Percentiles rank a stretch among this genome's conserved stretches.
Conservation (phyloP, 345 rosid genomes). For the Isatis tinctoria region DNA sequence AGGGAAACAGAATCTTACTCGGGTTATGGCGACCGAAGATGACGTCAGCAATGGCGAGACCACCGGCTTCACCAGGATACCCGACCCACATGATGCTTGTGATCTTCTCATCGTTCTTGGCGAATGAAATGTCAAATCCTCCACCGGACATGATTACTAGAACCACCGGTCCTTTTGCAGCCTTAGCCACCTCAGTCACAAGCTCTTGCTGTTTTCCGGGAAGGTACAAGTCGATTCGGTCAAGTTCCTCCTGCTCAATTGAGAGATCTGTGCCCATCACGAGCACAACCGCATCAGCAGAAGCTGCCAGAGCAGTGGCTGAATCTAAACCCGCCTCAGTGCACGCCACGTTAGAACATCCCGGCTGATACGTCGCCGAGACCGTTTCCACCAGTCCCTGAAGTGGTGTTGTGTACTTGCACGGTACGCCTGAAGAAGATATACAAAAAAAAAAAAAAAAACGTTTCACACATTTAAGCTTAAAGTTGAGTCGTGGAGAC, state of each 20-base stretch:
- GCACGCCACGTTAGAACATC: slow-evolving; percentile 43
- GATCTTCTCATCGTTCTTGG: slow-evolving; percentile 58
- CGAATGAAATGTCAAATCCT: slow-evolving; percentile 64
- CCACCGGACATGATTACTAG: slow-evolving; percentile 83
- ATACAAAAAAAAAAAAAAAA: background rate
- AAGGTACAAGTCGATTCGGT: slow-evolving; percentile 49
- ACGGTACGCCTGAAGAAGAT: slow-evolving; percentile 48
- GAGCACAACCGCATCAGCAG: slow-evolving; percentile 62
- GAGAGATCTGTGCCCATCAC: slow-evolving; percentile 58
- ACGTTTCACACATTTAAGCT: background rate
- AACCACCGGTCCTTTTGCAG: slow-evolving; percentile 64
- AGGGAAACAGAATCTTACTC: no score
- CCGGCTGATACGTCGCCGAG: slow-evolving; percentile 38
- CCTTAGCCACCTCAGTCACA: slow-evolving; percentile 53
- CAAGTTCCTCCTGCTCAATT: slow-evolving; percentile 46
- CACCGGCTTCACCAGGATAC: slow-evolving; percentile 77
- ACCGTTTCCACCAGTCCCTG: slow-evolving; percentile 57
- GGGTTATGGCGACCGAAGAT: slow-evolving; percentile 66
- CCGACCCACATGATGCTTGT: slow-evolving; percentile 47
- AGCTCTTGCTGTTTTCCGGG: slow-evolving; percentile 65
- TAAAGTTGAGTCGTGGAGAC: background rate
- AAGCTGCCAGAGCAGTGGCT: slow-evolving; percentile 41
- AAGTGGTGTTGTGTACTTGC: slow-evolving; percentile 61
- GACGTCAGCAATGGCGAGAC: slow-evolving; percentile 69
- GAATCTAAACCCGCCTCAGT: slow-evolving; percentile 36